Evolutionary conservation across 352 stramenopile genomes (phyloP), one percentile per base, ranked within the genome.

Genomic region (Pythium brassicae): DNA sequence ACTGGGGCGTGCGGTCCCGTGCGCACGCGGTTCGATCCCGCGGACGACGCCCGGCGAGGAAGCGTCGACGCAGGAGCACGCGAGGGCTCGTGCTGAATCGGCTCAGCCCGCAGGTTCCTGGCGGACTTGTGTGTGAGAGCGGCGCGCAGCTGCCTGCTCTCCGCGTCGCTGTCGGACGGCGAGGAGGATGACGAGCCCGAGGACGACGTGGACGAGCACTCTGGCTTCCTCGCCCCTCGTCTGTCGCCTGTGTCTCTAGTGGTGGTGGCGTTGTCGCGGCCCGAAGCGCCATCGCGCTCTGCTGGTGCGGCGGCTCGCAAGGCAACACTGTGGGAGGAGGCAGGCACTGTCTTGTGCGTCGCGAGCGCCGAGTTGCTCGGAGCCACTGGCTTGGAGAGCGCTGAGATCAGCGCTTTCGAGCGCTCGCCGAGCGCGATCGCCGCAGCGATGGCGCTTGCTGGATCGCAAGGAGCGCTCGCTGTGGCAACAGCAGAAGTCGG

Each of bases 321-420:
- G 14, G 32, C 32, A 37, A 11, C 32, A 11, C 8, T 37, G 32
- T 11, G 32, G 14, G 32, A 37, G 32, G 32, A 7, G 14, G 8
- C 22, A 32, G 43, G 2, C 12, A 3, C 20, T 11, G 44, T 20
- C 23, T 50, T 8, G 4, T 27, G 22, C 23, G 22, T 27, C 11
- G 44, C 44, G 44, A 32, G 12, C 15, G 7, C 12, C 19, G 9
- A 15, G 40, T 23, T 45, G 19, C 6, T 45, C 7, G n/a, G 19
- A n/a, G 25, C 23, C 5, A 15, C 27, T 10, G 62, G 50, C 29
- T 45, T 48, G 4, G 68, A 53, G 20, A 77, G 58, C 0, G 72
- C 67, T 5, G 72, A 62, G 23, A 79, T 82, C 14, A 77, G 51
- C 5, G 70, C 64, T 26, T 82, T 82, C 11, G 70, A 75, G 1